Evolutionary conservation across 305 asterid species (phyloP).

Genomic region (Solanum chacoense): DNA sequence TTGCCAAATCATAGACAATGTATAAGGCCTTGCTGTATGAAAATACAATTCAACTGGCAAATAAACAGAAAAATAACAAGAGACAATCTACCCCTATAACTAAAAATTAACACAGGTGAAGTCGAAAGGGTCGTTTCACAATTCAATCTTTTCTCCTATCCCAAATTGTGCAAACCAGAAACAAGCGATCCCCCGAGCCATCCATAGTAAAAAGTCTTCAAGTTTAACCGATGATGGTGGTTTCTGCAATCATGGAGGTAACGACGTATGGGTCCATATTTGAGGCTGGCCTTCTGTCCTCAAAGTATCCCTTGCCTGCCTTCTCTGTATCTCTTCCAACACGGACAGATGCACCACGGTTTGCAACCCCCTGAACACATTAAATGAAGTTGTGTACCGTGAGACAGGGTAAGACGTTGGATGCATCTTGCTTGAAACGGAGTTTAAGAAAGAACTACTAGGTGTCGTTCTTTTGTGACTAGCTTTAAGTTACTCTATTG

Average conservation of each 20-base stretch:
- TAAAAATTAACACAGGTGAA: not conserved
- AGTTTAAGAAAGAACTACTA: not conserved
- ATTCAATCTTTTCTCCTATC: not conserved
- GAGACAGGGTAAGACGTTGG: not conserved
- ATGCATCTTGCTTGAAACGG: not conserved
- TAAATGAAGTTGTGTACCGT: not conserved
- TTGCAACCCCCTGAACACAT: slow-evolving; percentile 60
- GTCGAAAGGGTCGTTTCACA: not conserved
- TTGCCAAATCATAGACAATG: not conserved
- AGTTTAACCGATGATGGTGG: slow-evolving; percentile 49
- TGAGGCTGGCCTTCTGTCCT: slow-evolving; percentile 86
- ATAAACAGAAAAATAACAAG: not conserved
- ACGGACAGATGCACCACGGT: slow-evolving; percentile 84
- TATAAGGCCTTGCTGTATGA: not conserved
- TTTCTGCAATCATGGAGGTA: slow-evolving; percentile 82
- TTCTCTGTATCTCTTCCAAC: slow-evolving; percentile 85
- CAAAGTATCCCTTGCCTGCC: slow-evolving; percentile 91
- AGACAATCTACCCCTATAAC: not conserved
- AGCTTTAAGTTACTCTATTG: not conserved
- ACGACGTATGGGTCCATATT: slow-evolving; percentile 85
- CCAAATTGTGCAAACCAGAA: not conserved
- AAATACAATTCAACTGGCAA: not conserved
- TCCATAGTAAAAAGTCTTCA: not conserved
- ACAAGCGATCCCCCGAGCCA: not conserved
- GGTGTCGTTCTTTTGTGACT: not conserved